These are phyloP conservation scores for Kuraishia ogatae DNA, from an alignment of 805 yeast species.

Conservation along the genomic window DNA sequence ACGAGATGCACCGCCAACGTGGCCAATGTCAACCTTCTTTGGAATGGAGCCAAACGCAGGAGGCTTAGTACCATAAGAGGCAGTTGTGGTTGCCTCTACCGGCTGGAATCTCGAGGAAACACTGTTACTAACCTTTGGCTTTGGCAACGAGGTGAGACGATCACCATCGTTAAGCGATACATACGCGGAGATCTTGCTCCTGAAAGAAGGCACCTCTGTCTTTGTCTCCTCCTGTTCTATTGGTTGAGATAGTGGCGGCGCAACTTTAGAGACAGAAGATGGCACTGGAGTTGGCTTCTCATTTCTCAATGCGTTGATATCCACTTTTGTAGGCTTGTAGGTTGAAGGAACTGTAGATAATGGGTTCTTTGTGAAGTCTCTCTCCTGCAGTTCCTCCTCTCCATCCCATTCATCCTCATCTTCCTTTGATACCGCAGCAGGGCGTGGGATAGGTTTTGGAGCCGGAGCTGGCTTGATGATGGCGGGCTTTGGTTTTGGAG, in stretches of 20 bases:
- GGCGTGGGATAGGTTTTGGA: conserved; percentile 5
- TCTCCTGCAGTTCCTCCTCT: conserved; percentile 46
- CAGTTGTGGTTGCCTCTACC: conserved; percentile 23
- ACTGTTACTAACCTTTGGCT: conserved; percentile 43
- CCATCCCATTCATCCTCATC: conserved; percentile 68
- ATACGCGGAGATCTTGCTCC: conserved; percentile 29
- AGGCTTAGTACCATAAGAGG: conserved; percentile 25
- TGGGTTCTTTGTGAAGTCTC: conserved; percentile 43
- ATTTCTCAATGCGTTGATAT: conserved; percentile 44
- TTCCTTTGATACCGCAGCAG: conserved; percentile 1
- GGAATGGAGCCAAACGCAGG: conserved; percentile 21
- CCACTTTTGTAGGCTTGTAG: conserved; percentile 59
- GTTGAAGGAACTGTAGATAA: conserved; percentile 48
- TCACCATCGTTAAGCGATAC: conserved; percentile 28
- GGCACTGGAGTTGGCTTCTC: conserved; percentile 32
- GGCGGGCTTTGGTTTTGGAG: conserved; percentile 15
- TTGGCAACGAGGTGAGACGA: conserved; percentile 53
- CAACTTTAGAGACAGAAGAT: not conserved
- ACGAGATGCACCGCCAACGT: conserved; percentile 50
- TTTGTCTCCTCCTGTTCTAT: conserved; percentile 32
- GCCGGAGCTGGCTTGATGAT: conserved; percentile 17
- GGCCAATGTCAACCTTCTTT: conserved; percentile 30
- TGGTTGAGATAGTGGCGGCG: conserved; percentile 8
- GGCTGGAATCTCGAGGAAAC: conserved; percentile 39
- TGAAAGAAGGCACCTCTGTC: conserved; percentile 38